Conservation (phyloP, 345 rosid genomes). For the Draba incana region DNA sequence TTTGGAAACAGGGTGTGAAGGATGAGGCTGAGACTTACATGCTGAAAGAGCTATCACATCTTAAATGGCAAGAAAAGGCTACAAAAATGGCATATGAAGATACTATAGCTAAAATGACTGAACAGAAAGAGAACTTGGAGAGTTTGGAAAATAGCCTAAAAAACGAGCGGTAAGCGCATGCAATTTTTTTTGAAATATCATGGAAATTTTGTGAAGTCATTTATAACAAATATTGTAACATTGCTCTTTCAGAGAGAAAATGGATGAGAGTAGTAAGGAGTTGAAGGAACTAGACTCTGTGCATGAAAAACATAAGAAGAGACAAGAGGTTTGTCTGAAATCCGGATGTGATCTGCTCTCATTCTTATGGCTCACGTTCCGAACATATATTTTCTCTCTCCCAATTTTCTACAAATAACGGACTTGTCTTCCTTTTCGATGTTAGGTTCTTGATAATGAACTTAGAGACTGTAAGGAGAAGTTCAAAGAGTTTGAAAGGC, state of each 20-base stretch:
- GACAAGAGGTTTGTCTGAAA: slow-evolving; percentile 73
- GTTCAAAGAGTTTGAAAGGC: slow-evolving; percentile 96
- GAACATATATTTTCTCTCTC: slow-evolving; percentile 14
- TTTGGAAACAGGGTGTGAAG: slow-evolving; percentile 70
- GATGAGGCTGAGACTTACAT: slow-evolving; percentile 95
- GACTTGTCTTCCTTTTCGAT: slow-evolving; percentile 28
- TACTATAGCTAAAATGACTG: slow-evolving; percentile 58
- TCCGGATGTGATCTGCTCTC: slow-evolving; percentile 21
- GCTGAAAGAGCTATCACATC: slow-evolving; percentile 80
- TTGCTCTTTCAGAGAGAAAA: slow-evolving; percentile 64
- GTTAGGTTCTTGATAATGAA: slow-evolving; percentile 75
- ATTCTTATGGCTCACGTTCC: slow-evolving; percentile 10
- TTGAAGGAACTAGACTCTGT: slow-evolving; percentile 78
- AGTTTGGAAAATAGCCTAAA: slow-evolving; percentile 72
- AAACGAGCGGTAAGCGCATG: slow-evolving; percentile 57
- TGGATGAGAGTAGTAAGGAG: slow-evolving; percentile 61
- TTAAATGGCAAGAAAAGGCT: slow-evolving; percentile 98
- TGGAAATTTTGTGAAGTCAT: slow-evolving; percentile 2
- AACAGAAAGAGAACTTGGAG: slow-evolving; percentile 55
- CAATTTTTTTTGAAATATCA: slow-evolving; percentile 4
- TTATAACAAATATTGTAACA: slow-evolving; percentile 12
- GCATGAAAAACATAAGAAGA: slow-evolving; percentile 67
- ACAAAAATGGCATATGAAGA: slow-evolving; percentile 80
- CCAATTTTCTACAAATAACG: slow-evolving; percentile 8
- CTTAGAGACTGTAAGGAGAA: slow-evolving; percentile 78